A percentile compares a stretch with the other conserved stretches of the same genome.
These are phyloP conservation scores for Phtheirospermum japonicum DNA, from an alignment of 257 asterid species.

Conservation along the genomic window DNA sequence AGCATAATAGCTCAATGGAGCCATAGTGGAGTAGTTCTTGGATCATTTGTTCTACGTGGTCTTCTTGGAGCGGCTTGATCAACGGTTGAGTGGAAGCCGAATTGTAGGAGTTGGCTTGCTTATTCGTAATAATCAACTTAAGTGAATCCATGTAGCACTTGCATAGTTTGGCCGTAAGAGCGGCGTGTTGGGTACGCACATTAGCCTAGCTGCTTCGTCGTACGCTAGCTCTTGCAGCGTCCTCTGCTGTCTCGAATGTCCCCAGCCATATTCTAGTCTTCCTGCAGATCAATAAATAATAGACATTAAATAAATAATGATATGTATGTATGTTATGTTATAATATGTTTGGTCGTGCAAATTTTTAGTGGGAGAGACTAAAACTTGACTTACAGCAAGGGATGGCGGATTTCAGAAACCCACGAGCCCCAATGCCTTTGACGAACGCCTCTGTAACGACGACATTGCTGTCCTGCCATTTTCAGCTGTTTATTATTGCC, in stretches of 20 bases:
- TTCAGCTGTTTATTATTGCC: no score
- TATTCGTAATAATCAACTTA: slow-evolving; percentile 34
- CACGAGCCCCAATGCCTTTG: slow-evolving; percentile 91
- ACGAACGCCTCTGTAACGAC: slow-evolving; percentile 71
- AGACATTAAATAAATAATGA: slow-evolving; percentile 19
- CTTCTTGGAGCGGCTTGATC: slow-evolving; percentile 52
- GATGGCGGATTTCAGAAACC: slow-evolving; percentile 90
- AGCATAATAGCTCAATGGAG: slow-evolving; percentile 45
- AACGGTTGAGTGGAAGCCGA: slow-evolving; percentile 19
- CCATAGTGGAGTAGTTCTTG: slow-evolving; percentile 63
- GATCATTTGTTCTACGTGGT: slow-evolving; percentile 71
- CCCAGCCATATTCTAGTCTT: slow-evolving; percentile 7
- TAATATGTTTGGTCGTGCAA: neutral
- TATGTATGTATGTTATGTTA: neutral
- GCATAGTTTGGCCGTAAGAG: slow-evolving; percentile 58
- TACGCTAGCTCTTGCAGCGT: slow-evolving; percentile 1
- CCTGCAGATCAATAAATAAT: slow-evolving; percentile 28
- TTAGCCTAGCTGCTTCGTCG: neutral
- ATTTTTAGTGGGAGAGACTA: no score
- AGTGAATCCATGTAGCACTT: slow-evolving; percentile 62
- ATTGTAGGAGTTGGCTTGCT: slow-evolving; percentile 11
- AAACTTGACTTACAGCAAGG: slow-evolving; percentile 54
- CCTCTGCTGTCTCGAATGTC: slow-evolving; percentile 5
- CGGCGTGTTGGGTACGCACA: slow-evolving; percentile 62
- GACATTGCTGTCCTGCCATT: slow-evolving; percentile 62